Evolutionary conservation across 768 basidiomycete genomes (phyloP).

Genomic region (Suillus luteus): DNA sequence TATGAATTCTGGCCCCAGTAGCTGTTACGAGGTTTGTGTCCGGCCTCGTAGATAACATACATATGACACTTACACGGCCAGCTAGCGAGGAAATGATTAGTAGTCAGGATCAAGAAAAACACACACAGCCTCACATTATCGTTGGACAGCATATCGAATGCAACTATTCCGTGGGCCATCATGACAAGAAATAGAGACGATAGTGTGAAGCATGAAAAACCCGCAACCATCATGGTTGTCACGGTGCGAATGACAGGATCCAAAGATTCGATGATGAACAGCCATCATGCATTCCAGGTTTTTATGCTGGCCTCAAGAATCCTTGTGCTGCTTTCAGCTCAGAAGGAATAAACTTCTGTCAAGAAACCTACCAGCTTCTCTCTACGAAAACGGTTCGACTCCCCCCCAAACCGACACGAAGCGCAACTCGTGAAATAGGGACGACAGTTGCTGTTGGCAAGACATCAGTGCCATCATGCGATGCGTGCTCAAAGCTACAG

Average conservation of each 20-base stretch:
- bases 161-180: conserved; percentile 3
- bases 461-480: background rate
- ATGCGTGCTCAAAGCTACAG: background rate
- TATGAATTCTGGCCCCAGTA: conserved; percentile 65
- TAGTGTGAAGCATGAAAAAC: background rate
- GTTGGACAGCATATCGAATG: conserved; percentile 29
- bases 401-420: background rate
- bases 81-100: conserved; percentile 11
- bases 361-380: background rate
- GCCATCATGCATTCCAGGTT: background rate
- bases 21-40: conserved; percentile 14
- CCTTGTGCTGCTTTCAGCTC: background rate
- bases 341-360: background rate
- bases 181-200: conserved; percentile 1
- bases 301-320: conserved; percentile 1
- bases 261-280: background rate
- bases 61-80: conserved; percentile 25
- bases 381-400: background rate
- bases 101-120: background rate
- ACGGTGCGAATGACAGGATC: background rate
- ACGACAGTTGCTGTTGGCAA: conserved; percentile 5
- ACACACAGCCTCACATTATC: conserved; percentile 24
- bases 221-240: background rate
- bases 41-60: background rate
- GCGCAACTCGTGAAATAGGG: background rate